Base-by-base conservation (phyloP, 306 rosid species). In the Pueraria montana region DNA sequence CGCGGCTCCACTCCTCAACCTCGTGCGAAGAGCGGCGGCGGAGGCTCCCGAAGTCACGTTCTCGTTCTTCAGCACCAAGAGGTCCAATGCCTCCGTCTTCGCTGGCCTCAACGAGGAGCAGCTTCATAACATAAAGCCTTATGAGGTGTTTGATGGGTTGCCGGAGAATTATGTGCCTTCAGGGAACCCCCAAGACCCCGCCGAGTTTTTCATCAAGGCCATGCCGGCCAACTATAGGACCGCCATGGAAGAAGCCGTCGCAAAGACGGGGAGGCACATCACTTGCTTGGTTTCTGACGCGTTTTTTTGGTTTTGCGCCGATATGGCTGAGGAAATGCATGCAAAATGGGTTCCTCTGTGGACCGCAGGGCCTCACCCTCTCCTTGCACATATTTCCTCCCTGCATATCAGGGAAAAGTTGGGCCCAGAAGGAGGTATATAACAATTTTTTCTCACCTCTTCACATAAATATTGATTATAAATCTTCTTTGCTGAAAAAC, bases 341-440 rank as follows among this genome's bases (percentile, higher is more conserved):
- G 89, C 87, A 12, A 88, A 86, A 24, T 95, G 98, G 99, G 58
- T 93, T 14, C 91, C 99, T 36, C 68, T 95, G 0, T 95, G 99
- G 99, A 89, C 93, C 26, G 92, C 92, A 0, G 98, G 90, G 27
- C 91, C 93, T 45, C 90, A 88, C 13, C 49, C 97, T n/a, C 59
- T 91, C 2, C 80, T 92, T 27, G 20, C 55, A 17, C 97, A 93
- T 59, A 50, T 90, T 8, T 38, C 58, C 0, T 86, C 90, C 0
- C 87, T 87, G 20, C 56, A 71, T 30, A 77, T 94, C 4, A 84
- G 94, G 27, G 76, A 84, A 5, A 80, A 10, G 10, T 8, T 89
- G 7, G 63, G 42, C 11, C 0, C n/a, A 17, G 17, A 23, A 9
- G 89, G 91, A 70, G 76, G 76, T 70, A 46, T 11, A 6, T 70